phyloP scores from a whole-genome alignment of 108 stramenopile genomes.

The Thalassiosira profunda region DNA sequence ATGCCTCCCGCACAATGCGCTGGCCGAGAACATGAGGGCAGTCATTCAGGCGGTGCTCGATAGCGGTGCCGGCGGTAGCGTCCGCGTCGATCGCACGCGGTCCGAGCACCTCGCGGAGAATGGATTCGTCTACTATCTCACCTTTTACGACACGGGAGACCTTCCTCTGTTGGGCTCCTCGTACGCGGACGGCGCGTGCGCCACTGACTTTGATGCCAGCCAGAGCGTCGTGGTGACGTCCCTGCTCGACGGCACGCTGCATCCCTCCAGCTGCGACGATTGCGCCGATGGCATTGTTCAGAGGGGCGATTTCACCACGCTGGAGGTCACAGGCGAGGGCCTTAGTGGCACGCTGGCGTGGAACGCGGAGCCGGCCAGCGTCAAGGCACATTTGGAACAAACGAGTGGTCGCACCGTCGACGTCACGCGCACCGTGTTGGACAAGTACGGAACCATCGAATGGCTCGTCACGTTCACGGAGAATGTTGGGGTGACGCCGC shows the following conservation, averaged over 20 bases:
- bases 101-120: slow-evolving; percentile 51
- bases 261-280: slow-evolving; percentile 48
- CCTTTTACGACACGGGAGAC: slow-evolving; percentile 52
- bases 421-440: slow-evolving; percentile 68
- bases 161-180: slow-evolving; percentile 11
- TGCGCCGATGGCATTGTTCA: slow-evolving; percentile 76
- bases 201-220: slow-evolving; percentile 32
- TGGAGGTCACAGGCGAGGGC: slow-evolving; percentile 52
- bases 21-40: slow-evolving; percentile 20
- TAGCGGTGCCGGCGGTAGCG: slow-evolving; percentile 33
- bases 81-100: slow-evolving; percentile 36
- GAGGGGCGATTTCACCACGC: slow-evolving; percentile 49
- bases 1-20: slow-evolving; percentile 57
- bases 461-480: slow-evolving; percentile 67
- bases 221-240: slow-evolving; percentile 45
- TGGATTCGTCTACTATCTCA: slow-evolving; percentile 55
- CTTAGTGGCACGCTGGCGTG: slow-evolving; percentile 42
- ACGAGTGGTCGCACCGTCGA: slow-evolving; percentile 47
- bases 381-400: slow-evolving; percentile 52
- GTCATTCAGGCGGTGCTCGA: slow-evolving; percentile 36
- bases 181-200: slow-evolving; percentile 33
- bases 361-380: slow-evolving; percentile 53
- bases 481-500: slow-evolving; percentile 63
- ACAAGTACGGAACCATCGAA: slow-evolving; percentile 76
- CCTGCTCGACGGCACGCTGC: slow-evolving; percentile 46